These are phyloP conservation scores for Cryptococcus neoformans DNA, from an alignment of 1,284 basidiomycete genomes.

Conservation along the genomic window DNA sequence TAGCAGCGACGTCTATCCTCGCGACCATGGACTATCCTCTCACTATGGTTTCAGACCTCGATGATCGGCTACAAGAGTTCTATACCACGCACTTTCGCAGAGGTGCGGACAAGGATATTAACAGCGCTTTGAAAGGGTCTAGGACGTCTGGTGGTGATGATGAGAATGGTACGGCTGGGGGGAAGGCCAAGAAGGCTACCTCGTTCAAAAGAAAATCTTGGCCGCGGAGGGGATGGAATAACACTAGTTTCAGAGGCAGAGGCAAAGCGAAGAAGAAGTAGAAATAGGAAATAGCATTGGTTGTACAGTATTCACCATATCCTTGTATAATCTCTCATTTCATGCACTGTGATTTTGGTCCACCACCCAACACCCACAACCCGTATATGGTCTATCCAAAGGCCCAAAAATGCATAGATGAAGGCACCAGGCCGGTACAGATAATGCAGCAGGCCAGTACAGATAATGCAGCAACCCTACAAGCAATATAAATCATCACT, in stretches of 20 bases:
- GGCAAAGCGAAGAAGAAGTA: constrained; percentile 8
- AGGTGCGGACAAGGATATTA: constrained; percentile 21
- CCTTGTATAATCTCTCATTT: background rate
- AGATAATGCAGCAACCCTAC: background rate
- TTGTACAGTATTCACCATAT: too few relatives aligned
- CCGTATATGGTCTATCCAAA: too few relatives aligned
- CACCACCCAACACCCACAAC: too few relatives aligned
- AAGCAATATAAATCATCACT: constrained; percentile 1
- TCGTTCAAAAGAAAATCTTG: background rate
- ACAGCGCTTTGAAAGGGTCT: background rate
- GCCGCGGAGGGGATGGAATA: too few relatives aligned
- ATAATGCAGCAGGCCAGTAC: too few relatives aligned
- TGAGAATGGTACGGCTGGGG: background rate
- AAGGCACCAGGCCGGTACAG: background rate
- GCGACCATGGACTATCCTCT: background rate
- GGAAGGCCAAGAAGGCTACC: background rate
- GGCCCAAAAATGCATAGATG: background rate
- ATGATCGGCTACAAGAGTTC: constrained; percentile 17
- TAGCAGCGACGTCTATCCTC: too few relatives aligned
- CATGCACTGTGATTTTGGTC: too few relatives aligned
- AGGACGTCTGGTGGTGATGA: constrained; percentile 1
- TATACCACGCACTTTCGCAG: constrained; percentile 33
- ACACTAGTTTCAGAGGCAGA: background rate
- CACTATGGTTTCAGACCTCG: constrained; percentile 15
- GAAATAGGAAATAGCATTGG: too few relatives aligned